These are phyloP conservation scores for Thermothelomyces thermophilus DNA, from an alignment of 2,329 filamentous ascomycete genomes.

Conservation along the genomic window DNA sequence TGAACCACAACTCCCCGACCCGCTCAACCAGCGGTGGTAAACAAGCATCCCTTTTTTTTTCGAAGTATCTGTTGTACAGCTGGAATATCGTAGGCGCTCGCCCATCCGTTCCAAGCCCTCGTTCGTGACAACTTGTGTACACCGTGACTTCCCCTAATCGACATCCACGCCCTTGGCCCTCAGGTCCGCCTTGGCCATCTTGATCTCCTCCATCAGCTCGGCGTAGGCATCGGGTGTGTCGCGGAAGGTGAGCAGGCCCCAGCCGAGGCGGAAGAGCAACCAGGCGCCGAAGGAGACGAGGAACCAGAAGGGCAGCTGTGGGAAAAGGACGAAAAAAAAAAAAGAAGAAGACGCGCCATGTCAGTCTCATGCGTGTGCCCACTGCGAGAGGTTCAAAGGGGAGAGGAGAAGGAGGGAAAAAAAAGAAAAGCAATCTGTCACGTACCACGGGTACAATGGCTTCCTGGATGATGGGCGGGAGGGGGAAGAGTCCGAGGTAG, in stretches of 20 bases:
- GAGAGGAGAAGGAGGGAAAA: background rate
- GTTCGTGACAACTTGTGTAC: background rate
- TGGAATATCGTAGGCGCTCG: no score
- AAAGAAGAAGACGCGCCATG: no score
- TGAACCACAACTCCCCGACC: no score
- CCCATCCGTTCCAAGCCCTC: no score
- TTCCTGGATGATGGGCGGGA: slow-evolving; percentile 69
- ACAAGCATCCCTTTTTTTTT: no score
- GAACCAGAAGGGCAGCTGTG: slow-evolving; percentile 90
- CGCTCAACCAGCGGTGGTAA: no score
- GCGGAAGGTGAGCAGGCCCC: slow-evolving; percentile 92
- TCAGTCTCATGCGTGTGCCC: background rate
- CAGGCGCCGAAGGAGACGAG: slow-evolving; percentile 87
- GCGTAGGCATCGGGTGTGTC: slow-evolving; percentile 86
- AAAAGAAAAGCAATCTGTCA: slow-evolving; percentile 20
- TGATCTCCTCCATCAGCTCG: slow-evolving; percentile 81
- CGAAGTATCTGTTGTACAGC: no score
- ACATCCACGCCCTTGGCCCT: slow-evolving; percentile 69
- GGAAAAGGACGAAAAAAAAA: no score
- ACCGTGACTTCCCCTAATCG: slow-evolving; percentile 44
- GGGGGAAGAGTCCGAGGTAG: slow-evolving; percentile 74
- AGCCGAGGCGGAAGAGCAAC: slow-evolving; percentile 85
- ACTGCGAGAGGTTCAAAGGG: background rate
- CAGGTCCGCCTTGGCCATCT: slow-evolving; percentile 67
- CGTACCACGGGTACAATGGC: slow-evolving; percentile 86